Evolutionary conservation across 2,329 filamentous ascomycete species (phyloP).

Genomic region (Stemphylium vesicarium): DNA sequence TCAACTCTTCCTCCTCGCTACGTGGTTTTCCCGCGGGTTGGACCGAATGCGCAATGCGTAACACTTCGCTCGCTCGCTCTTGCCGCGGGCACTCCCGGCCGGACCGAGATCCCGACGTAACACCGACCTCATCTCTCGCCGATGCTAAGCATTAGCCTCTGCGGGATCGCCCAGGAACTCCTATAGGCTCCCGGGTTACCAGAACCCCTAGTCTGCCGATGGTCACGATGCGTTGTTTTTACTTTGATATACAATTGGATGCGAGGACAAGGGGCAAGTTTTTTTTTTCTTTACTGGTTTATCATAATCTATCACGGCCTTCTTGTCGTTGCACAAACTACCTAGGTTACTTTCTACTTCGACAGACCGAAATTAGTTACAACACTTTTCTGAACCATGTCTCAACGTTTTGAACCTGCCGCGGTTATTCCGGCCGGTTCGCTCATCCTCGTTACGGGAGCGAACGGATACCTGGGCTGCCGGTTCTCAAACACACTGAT

Average conservation of each 20-base stretch:
- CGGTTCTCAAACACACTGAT: background rate
- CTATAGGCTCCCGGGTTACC: background rate
- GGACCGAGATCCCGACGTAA: background rate
- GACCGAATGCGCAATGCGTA: background rate
- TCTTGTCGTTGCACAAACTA: background rate
- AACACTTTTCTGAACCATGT: background rate
- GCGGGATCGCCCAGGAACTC: background rate
- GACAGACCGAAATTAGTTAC: background rate
- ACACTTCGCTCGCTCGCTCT: background rate
- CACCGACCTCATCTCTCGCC: background rate
- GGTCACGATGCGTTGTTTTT: background rate
- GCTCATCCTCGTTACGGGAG: background rate
- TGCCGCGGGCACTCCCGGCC: background rate
- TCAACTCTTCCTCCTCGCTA: background rate
- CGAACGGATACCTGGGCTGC: background rate
- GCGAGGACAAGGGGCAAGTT: background rate
- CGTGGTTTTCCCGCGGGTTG: background rate
- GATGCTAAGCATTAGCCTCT: background rate
- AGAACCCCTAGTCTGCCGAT: background rate
- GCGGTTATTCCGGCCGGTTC: background rate
- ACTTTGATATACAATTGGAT: background rate
- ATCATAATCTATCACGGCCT: background rate
- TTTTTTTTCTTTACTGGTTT: background rate
- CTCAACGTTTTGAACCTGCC: background rate
- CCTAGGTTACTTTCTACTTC: background rate